These are phyloP conservation scores for Trametes versicolor DNA, from an alignment of 1,284 basidiomycete genomes.

Conservation along the genomic window DNA sequence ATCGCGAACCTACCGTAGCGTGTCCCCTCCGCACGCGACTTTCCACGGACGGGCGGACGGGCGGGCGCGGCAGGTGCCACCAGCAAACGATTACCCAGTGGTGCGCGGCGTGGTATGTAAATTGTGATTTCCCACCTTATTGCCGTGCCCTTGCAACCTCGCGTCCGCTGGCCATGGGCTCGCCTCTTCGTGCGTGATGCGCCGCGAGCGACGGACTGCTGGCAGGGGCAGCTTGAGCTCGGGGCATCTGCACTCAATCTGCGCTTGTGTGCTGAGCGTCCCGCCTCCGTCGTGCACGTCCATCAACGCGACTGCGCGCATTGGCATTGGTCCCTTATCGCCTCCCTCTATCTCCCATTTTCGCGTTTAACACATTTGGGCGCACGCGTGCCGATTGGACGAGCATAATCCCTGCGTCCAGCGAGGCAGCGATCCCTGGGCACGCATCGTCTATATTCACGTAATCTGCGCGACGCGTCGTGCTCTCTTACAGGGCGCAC, in stretches of 20 bases:
- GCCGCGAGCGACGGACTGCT: neutral
- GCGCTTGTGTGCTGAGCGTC: slow-evolving; percentile 1
- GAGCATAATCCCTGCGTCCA: neutral
- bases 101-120: neutral
- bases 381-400: slow-evolving; percentile 13
- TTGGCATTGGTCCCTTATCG: slow-evolving; percentile 13
- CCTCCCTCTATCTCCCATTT: slow-evolving; percentile 1
- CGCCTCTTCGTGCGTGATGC: neutral
- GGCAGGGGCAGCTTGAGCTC: neutral
- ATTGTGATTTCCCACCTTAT: neutral
- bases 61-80: neutral
- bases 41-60: neutral
- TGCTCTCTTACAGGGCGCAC: slow-evolving; percentile 13
- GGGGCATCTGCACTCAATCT: slow-evolving; percentile 4
- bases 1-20: slow-evolving; percentile 20
- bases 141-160: neutral
- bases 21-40: neutral
- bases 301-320: slow-evolving; percentile 5
- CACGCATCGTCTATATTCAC: neutral
- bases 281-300: neutral
- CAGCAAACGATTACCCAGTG: neutral
- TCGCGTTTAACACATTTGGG: slow-evolving; percentile 7
- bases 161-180: too few relatives aligned
- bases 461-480: slow-evolving; percentile 9
- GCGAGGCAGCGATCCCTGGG: neutral